Percentiles rank a stretch among this genome's conserved stretches.
Evolutionary conservation across 1,284 basidiomycete genomes (phyloP).

Genomic region (Ganoderma sp.): DNA sequence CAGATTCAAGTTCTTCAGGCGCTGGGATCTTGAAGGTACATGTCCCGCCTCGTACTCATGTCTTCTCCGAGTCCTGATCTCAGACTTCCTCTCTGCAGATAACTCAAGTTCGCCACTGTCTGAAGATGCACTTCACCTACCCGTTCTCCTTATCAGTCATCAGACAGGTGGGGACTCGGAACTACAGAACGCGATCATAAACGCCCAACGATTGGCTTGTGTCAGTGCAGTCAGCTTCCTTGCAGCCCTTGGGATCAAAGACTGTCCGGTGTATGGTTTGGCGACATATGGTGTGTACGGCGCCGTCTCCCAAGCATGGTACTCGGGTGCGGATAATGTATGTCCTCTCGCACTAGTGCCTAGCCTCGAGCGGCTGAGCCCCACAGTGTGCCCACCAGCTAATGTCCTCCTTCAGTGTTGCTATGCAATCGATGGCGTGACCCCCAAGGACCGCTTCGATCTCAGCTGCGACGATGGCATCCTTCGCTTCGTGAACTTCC

Average conservation of each 20-base stretch:
- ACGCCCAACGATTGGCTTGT: conserved; percentile 7
- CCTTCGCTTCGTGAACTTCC: not conserved
- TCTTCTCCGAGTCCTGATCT: too few species aligned
- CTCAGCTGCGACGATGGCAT: not conserved
- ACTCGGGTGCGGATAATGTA: not conserved
- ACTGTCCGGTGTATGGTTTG: conserved; percentile 14
- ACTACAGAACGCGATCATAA: not conserved
- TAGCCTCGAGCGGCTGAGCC: too few species aligned
- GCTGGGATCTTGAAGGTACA: too few species aligned
- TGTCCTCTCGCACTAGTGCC: not conserved
- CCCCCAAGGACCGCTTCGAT: not conserved
- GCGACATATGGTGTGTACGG: conserved; percentile 1
- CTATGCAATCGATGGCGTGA: not conserved
- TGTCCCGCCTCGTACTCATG: too few species aligned
- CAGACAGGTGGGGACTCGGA: not conserved
- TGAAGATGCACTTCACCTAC: not conserved
- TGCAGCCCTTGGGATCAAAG: conserved; percentile 10
- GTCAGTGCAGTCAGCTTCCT: conserved; percentile 12
- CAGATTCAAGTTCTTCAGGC: too few species aligned
- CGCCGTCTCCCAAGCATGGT: conserved; percentile 3
- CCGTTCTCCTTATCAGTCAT: not conserved
- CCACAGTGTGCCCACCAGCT: not conserved
- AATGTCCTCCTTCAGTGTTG: not conserved
- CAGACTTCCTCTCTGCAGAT: not conserved
- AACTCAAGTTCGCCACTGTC: not conserved